These are phyloP conservation scores for Lecanicillium sp. DNA, from an alignment of 2,329 filamentous ascomycete genomes.

Conservation along the genomic window DNA sequence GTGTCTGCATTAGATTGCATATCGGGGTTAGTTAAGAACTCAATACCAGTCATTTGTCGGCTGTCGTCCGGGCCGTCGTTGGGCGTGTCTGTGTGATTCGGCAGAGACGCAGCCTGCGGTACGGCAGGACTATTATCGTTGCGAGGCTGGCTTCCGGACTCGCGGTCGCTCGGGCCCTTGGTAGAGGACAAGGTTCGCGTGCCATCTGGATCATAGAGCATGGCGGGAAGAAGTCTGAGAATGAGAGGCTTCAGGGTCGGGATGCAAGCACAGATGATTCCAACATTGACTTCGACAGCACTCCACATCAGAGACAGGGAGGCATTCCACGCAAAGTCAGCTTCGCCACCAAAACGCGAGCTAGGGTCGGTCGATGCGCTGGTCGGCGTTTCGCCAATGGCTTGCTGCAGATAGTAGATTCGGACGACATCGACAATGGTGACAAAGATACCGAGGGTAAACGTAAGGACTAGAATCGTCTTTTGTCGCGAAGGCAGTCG, in stretches of 20 bases:
- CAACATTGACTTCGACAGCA: constrained; percentile 82
- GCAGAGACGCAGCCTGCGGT: background rate
- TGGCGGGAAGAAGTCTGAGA: constrained; percentile 51
- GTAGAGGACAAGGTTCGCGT: constrained; percentile 20
- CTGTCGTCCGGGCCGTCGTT: constrained; percentile 15
- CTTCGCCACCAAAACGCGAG: constrained; percentile 42
- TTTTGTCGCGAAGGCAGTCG: constrained; percentile 79
- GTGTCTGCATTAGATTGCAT: too few relatives aligned
- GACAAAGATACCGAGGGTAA: constrained; percentile 80
- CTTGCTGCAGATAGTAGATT: constrained; percentile 82
- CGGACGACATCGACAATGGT: constrained; percentile 81
- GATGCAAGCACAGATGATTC: constrained; percentile 87
- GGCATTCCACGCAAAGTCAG: constrained; percentile 63
- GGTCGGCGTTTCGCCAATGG: constrained; percentile 39
- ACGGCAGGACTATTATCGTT: constrained; percentile 2
- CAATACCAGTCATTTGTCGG: constrained; percentile 28
- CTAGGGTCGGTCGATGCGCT: constrained; percentile 26
- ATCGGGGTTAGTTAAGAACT: constrained; percentile 39
- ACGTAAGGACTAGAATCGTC: constrained; percentile 77
- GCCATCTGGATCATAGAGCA: constrained; percentile 45
- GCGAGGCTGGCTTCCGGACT: constrained; percentile 8
- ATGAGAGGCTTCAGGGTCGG: constrained; percentile 84
- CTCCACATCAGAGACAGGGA: constrained; percentile 90
- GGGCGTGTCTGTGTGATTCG: background rate
- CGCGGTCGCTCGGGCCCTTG: constrained; percentile 23